phyloP scores from a whole-genome alignment of 2,329 filamentous ascomycete genomes.

The Apiospora pterosperma region DNA sequence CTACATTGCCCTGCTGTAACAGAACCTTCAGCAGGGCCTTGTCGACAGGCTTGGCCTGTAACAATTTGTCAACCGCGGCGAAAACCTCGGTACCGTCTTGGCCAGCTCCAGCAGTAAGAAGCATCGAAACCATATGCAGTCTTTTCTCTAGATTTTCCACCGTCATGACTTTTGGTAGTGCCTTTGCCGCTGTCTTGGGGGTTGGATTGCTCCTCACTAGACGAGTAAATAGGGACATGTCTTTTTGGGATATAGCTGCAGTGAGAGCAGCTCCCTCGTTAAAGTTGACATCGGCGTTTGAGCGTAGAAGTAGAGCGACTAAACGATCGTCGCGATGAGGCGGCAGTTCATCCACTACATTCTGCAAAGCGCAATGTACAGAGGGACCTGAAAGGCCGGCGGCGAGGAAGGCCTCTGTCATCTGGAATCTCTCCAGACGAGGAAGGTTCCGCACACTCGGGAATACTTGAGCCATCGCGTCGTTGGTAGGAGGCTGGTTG shows the following conservation, averaged over 20 bases:
- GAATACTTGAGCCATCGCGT: slow-evolving; percentile 47
- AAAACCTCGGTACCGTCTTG: slow-evolving; percentile 40
- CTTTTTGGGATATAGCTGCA: slow-evolving; percentile 44
- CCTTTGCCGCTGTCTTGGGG: slow-evolving; percentile 43
- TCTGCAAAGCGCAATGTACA: slow-evolving; percentile 48
- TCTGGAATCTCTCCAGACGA: slow-evolving; percentile 39
- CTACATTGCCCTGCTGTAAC: slow-evolving; percentile 47
- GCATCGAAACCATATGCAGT: slow-evolving; percentile 42
- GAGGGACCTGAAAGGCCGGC: slow-evolving; percentile 43
- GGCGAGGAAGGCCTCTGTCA: slow-evolving; percentile 47
- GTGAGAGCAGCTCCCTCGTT: slow-evolving; percentile 47
- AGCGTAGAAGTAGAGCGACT: slow-evolving; percentile 48
- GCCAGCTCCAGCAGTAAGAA: slow-evolving; percentile 43
- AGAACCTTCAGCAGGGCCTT: slow-evolving; percentile 46
- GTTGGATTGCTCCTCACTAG: slow-evolving; percentile 44
- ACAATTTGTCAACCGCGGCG: slow-evolving; percentile 36
- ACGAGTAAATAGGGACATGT: slow-evolving; percentile 41
- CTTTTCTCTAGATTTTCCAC: slow-evolving; percentile 38
- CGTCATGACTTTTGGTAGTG: slow-evolving; percentile 45
- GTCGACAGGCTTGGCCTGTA: slow-evolving; percentile 46
- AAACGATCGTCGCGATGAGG: slow-evolving; percentile 47
- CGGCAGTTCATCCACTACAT: slow-evolving; percentile 47
- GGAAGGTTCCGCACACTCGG: slow-evolving; percentile 43
- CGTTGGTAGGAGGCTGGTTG: slow-evolving; percentile 39
- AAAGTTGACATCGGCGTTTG: slow-evolving; percentile 53